These are phyloP conservation scores for Trametes polyzona DNA, from an alignment of 1,284 basidiomycete genomes.

Conservation along the genomic window DNA sequence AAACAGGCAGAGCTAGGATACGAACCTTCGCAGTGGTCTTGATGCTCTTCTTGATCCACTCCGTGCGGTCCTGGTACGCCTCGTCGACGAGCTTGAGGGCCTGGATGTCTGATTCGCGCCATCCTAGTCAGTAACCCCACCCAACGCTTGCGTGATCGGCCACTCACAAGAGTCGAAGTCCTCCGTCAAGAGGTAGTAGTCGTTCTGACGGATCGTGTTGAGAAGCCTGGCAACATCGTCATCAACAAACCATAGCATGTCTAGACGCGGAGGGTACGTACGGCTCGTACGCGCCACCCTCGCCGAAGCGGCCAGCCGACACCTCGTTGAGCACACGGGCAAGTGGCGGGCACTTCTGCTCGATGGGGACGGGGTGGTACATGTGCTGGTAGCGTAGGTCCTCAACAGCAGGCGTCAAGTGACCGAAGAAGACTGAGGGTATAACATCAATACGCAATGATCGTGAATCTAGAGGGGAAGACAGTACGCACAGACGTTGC, in stretches of 20 bases:
- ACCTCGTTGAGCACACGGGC: conserved; percentile 76
- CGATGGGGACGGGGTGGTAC: conserved; percentile 80
- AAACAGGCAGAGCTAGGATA: conserved; percentile 11
- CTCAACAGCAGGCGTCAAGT: conserved; percentile 81
- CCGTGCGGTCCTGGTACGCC: conserved; percentile 77
- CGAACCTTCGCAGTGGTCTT: conserved; percentile 75
- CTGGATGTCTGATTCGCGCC: conserved; percentile 59
- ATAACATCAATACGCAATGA: too few species aligned
- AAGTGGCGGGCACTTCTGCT: conserved; percentile 80
- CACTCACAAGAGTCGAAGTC: conserved; percentile 87
- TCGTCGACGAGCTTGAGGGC: conserved; percentile 87
- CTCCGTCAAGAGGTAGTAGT: conserved; percentile 84
- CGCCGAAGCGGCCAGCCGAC: conserved; percentile 77
- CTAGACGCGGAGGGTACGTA: conserved; percentile 40
- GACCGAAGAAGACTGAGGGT: conserved; percentile 88
- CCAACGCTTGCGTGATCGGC: conserved; percentile 2
- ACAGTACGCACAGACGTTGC: conserved; percentile 64
- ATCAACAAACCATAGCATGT: background rate
- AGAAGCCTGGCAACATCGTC: conserved; percentile 47
- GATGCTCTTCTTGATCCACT: conserved; percentile 93
- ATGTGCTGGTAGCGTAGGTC: conserved; percentile 82
- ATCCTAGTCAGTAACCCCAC: background rate
- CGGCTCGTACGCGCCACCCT: conserved; percentile 78
- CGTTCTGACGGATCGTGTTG: conserved; percentile 77
- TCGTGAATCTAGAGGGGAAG: background rate